phyloP scores from a whole-genome alignment of 2,329 filamentous ascomycete species.

The Chrysoporthe austroafricana region DNA sequence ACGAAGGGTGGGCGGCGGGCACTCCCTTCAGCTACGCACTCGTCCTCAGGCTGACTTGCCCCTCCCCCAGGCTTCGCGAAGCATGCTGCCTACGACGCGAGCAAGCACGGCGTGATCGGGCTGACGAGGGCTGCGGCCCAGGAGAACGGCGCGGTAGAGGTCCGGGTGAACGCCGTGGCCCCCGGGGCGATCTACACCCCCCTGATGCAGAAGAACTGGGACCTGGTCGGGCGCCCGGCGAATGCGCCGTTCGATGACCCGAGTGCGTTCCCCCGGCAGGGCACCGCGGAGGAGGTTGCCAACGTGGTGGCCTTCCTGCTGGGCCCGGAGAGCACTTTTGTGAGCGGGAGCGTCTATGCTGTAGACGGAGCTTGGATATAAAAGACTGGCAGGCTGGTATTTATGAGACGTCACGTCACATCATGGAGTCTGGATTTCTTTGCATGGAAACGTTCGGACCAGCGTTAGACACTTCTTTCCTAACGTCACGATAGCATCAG shows the following conservation, averaged over 20 bases:
- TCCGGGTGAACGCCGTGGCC: slow-evolving; percentile 52
- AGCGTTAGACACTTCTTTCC: background rate
- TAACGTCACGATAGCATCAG: background rate
- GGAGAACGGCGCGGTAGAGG: slow-evolving; percentile 46
- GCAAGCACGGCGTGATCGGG: slow-evolving; percentile 44
- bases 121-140: slow-evolving; percentile 42
- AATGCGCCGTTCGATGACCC: slow-evolving; percentile 48
- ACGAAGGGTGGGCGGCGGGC: slow-evolving; percentile 35
- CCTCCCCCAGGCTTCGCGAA: slow-evolving; percentile 43
- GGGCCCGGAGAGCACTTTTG: slow-evolving; percentile 50
- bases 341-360: slow-evolving; percentile 50
- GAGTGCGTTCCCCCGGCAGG: slow-evolving; percentile 47
- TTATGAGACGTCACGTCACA: background rate
- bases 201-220: slow-evolving; percentile 50
- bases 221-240: slow-evolving; percentile 39
- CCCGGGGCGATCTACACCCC: slow-evolving; percentile 55
- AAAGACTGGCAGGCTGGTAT: background rate
- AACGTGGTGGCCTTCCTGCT: slow-evolving; percentile 53
- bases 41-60: background rate
- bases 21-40: background rate
- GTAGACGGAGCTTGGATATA: slow-evolving; percentile 49
- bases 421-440: background rate
- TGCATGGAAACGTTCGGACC: background rate
- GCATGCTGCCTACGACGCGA: slow-evolving; percentile 44
- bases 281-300: slow-evolving; percentile 52